phyloP scores from a whole-genome alignment of 1,284 basidiomycete genomes.

The Ceratobasidium sp. region DNA sequence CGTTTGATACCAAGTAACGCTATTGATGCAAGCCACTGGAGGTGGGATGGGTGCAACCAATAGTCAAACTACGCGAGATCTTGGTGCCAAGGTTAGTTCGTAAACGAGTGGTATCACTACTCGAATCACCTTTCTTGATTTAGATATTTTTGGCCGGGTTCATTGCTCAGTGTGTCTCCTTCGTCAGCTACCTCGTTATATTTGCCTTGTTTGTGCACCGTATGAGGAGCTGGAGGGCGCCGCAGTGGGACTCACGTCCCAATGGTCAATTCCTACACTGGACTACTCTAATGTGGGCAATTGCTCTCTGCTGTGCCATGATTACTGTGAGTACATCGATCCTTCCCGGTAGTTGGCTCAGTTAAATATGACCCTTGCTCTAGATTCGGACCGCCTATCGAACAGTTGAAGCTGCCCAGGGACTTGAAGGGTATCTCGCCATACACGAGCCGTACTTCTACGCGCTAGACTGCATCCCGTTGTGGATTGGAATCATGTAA shows the following conservation, averaged over 20 bases:
- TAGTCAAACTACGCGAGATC: constrained; percentile 51
- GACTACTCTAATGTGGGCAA: constrained; percentile 69
- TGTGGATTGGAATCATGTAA: constrained; percentile 68
- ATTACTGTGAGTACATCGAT: constrained; percentile 65
- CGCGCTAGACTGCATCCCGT: constrained; percentile 73
- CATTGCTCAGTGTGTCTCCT: constrained; percentile 72
- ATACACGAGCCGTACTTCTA: constrained; percentile 76
- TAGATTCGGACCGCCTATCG: constrained; percentile 78
- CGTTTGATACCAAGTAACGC: constrained; percentile 72
- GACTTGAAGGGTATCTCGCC: constrained; percentile 71
- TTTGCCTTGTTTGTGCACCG: constrained; percentile 72
- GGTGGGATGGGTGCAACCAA: constrained; percentile 57
- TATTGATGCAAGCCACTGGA: constrained; percentile 71
- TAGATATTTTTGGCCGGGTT: constrained; percentile 76
- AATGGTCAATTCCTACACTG: constrained; percentile 68
- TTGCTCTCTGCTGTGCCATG: constrained; percentile 72
- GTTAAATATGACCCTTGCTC: neutral
- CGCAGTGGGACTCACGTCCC: constrained; percentile 1
- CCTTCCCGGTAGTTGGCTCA: neutral
- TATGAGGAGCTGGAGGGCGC: constrained; percentile 58
- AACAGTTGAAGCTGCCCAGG: constrained; percentile 74
- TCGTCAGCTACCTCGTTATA: constrained; percentile 70
- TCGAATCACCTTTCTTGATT: neutral
- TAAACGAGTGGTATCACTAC: neutral
- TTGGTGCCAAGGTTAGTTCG: constrained; percentile 51